These are phyloP conservation scores for Gaillardinia entomophila DNA, from an alignment of 805 yeast species.

Conservation along the genomic window DNA sequence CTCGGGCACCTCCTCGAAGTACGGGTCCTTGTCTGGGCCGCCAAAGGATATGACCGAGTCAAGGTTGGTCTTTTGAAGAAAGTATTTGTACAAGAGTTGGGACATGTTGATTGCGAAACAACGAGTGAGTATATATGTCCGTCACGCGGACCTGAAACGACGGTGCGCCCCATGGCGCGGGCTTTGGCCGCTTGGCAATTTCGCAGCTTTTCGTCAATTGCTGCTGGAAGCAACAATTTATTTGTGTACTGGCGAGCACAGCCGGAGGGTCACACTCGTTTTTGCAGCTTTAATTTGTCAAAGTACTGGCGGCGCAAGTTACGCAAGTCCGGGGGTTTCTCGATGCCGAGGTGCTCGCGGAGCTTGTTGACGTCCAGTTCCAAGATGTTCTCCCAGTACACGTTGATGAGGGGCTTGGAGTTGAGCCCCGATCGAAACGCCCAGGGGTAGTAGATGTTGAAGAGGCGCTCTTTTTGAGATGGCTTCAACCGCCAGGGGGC, in stretches of 20 bases:
- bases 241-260: background rate
- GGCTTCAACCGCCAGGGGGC: constrained; percentile 76
- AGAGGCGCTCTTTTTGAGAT: constrained; percentile 57
- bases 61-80: background rate
- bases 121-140: background rate
- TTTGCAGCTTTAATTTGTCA: constrained; percentile 19
- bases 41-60: background rate
- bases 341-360: constrained; percentile 66
- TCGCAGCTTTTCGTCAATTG: no score
- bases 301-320: constrained; percentile 44
- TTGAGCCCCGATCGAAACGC: constrained; percentile 67
- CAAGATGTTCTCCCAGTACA: constrained; percentile 85
- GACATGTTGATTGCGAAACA: background rate
- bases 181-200: no score
- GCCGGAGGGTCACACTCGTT: constrained; percentile 2
- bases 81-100: background rate
- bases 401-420: constrained; percentile 74
- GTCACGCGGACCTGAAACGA: background rate
- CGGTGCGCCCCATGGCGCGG: background rate
- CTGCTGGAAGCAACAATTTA: no score
- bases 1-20: constrained; percentile 35
- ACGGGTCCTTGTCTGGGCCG: constrained; percentile 24
- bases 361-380: constrained; percentile 68
- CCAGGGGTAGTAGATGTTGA: constrained; percentile 81
- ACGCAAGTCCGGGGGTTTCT: constrained; percentile 71